phyloP scores from a whole-genome alignment of 768 basidiomycete species.

The Pholiota molesta region DNA sequence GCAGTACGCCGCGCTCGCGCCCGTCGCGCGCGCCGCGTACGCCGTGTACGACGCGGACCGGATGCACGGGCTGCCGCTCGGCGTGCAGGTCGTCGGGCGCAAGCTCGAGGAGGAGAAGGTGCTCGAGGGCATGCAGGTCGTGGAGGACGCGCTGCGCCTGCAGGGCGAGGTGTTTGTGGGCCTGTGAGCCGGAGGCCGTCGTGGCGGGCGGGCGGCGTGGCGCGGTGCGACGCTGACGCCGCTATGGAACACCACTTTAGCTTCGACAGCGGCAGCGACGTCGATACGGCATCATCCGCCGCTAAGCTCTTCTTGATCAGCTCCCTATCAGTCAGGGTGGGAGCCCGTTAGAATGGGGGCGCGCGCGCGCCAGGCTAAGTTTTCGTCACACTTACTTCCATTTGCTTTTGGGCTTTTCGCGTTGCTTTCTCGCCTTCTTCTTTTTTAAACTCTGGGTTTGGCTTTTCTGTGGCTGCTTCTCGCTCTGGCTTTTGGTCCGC shows the following conservation, averaged over 20 bases:
- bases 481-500: not conserved
- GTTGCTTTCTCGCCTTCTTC: constrained; percentile 1
- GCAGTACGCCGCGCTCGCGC: constrained; percentile 35
- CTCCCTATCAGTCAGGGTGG: not conserved
- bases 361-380: not conserved
- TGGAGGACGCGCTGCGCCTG: constrained; percentile 38
- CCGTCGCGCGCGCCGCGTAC: constrained; percentile 41
- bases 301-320: not conserved
- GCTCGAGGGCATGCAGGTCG: constrained; percentile 66
- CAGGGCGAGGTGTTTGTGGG: constrained; percentile 27
- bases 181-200: no score
- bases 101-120: constrained; percentile 76
- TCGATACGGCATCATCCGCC: not conserved
- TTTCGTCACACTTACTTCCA: no score
- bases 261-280: constrained; percentile 14
- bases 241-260: not conserved
- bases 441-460: not conserved
- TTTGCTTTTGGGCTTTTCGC: not conserved
- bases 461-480: not conserved
- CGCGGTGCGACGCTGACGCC: not conserved
- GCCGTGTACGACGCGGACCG: constrained; percentile 58
- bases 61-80: constrained; percentile 71
- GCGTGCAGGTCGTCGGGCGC: constrained; percentile 65
- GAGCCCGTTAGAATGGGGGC: not conserved
- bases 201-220: no score